Evolutionary conservation across 1,139 yeast genomes (phyloP).

Genomic region (Zygotorulaspora mrakii): DNA sequence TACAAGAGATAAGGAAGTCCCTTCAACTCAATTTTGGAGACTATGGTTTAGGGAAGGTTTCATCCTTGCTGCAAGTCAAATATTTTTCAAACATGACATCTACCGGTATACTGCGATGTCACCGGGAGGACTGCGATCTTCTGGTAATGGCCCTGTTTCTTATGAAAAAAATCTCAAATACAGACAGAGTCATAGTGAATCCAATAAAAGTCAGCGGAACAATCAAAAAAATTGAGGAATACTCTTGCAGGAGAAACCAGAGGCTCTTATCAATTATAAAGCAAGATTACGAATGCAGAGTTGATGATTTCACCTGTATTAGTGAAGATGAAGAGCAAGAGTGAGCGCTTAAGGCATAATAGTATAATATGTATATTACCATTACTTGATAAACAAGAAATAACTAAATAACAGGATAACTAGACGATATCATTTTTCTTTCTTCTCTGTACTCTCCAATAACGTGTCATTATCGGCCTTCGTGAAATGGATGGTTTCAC

Average conservation of each 20-base stretch:
- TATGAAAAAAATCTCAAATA: constrained; percentile 53
- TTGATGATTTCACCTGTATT: constrained; percentile 19
- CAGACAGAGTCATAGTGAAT: constrained; percentile 49
- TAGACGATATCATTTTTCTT: background rate
- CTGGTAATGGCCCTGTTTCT: constrained; percentile 70
- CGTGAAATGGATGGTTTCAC: constrained; percentile 54
- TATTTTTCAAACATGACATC: constrained; percentile 80
- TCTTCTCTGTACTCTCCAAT: background rate
- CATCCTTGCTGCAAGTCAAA: constrained; percentile 59
- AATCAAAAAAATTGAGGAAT: constrained; percentile 76
- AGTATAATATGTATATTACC: background rate
- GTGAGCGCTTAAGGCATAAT: background rate
- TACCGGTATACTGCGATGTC: constrained; percentile 78
- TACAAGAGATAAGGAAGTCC: constrained; percentile 52
- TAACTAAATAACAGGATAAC: no score
- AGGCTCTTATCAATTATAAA: constrained; percentile 37
- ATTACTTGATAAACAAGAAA: no score
- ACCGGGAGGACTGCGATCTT: constrained; percentile 58
- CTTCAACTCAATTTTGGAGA: constrained; percentile 70
- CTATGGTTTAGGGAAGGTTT: constrained; percentile 65
- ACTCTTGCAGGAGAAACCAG: constrained; percentile 48
- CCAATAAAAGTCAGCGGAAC: constrained; percentile 82
- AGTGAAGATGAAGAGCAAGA: constrained; percentile 17
- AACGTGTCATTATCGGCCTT: constrained; percentile 35
- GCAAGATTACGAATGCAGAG: constrained; percentile 11